Conservation (phyloP, 345 rosid genomes). For the Orychophragmus violaceus region DNA sequence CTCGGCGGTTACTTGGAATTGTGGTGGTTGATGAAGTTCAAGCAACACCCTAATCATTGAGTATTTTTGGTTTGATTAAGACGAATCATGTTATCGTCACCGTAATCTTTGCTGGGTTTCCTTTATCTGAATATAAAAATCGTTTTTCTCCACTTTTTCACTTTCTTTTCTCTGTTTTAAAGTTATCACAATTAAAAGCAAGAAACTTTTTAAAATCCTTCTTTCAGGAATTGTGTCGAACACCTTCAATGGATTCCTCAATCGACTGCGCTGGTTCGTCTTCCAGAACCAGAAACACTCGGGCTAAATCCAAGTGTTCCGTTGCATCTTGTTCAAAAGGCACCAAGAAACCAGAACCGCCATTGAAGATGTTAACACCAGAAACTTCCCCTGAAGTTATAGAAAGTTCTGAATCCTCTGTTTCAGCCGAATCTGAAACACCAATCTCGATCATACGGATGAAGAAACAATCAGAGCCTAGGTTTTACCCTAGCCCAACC, state of each 20-base stretch:
- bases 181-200: no score
- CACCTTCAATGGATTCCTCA: conserved; percentile 58
- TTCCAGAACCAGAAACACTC: conserved; percentile 38
- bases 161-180: conserved; percentile 22
- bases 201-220: not conserved
- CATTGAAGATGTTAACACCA: conserved; percentile 21
- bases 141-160: conserved; percentile 9
- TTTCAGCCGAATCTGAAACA: conserved; percentile 38
- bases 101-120: conserved; percentile 31
- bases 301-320: conserved; percentile 29
- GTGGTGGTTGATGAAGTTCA: conserved; percentile 17
- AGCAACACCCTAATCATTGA: conserved; percentile 8
- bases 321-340: conserved; percentile 39
- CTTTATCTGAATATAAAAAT: conserved; percentile 20
- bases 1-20: conserved; percentile 23
- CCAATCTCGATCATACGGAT: conserved; percentile 24
- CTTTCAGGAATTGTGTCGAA: conserved; percentile 31
- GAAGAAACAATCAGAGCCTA: conserved; percentile 38
- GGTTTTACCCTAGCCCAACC: conserved; percentile 55
- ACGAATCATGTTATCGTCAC: conserved; percentile 24
- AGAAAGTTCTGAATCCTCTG: conserved; percentile 34
- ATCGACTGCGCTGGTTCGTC: conserved; percentile 38
- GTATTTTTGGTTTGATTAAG: not conserved
- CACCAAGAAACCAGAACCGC: conserved; percentile 36
- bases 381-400: conserved; percentile 35